These are phyloP conservation scores for Xanthoparmelia taractica DNA, from an alignment of 495 filamentous ascomycete genomes.

Conservation along the genomic window DNA sequence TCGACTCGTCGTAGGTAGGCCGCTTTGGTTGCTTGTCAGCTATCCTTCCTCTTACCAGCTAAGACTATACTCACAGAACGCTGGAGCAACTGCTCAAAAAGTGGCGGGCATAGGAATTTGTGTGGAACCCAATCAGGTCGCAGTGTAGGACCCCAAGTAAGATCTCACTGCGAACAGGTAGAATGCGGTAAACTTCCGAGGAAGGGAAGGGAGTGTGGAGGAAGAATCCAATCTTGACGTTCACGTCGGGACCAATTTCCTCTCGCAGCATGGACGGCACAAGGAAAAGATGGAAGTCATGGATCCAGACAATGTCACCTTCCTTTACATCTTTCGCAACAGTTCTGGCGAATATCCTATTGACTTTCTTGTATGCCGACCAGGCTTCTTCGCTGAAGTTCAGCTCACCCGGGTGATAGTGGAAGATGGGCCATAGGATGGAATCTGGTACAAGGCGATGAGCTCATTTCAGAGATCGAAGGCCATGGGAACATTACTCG, in stretches of 20 bases:
- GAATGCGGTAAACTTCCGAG: slow-evolving; percentile 81
- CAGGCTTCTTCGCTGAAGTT: slow-evolving; percentile 81
- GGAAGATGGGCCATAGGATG: slow-evolving; percentile 91
- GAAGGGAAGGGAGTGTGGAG: slow-evolving; percentile 92
- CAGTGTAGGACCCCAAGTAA: slow-evolving; percentile 72
- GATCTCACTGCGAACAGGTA: slow-evolving; percentile 79
- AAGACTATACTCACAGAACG: slow-evolving; percentile 54
- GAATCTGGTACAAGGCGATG: slow-evolving; percentile 52
- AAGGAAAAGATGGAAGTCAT: slow-evolving; percentile 95
- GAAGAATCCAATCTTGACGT: slow-evolving; percentile 89
- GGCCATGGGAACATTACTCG: slow-evolving; percentile 50
- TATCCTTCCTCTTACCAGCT: slow-evolving; percentile 5
- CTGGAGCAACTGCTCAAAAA: slow-evolving; percentile 80
- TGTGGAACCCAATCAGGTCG: slow-evolving; percentile 90
- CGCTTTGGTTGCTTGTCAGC: slow-evolving; percentile 40
- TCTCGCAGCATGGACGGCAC: slow-evolving; percentile 79
- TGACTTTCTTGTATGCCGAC: slow-evolving; percentile 80
- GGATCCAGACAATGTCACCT: slow-evolving; percentile 86
- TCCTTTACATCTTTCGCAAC: slow-evolving; percentile 64
- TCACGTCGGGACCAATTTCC: slow-evolving; percentile 62
- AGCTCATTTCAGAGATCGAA: slow-evolving; percentile 2
- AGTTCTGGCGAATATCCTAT: slow-evolving; percentile 73
- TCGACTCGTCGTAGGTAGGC: slow-evolving; percentile 71
- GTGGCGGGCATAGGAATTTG: slow-evolving; percentile 86
- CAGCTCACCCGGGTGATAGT: slow-evolving; percentile 92